phyloP scores from a whole-genome alignment of 2,329 filamentous ascomycete genomes.

The Endocalyx cinctus region DNA sequence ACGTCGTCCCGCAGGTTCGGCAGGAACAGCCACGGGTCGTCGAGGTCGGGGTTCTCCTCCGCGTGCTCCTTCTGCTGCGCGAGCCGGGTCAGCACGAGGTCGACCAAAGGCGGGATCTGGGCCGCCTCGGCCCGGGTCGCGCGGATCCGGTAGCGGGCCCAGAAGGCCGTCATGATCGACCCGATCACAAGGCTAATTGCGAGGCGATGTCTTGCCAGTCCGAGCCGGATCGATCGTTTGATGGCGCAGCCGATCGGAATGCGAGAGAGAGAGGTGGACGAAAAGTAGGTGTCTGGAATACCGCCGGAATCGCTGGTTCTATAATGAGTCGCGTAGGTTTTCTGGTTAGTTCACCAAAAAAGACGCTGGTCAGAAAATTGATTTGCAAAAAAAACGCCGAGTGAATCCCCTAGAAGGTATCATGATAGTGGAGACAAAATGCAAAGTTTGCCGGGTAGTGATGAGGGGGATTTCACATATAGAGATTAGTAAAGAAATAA shows the following conservation, averaged over 20 bases:
- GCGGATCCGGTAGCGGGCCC: slow-evolving; percentile 60
- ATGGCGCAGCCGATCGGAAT: slow-evolving; percentile 81
- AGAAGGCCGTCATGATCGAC: slow-evolving; percentile 47
- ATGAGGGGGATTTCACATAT: slow-evolving; percentile 1
- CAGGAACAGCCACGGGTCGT: slow-evolving; percentile 78
- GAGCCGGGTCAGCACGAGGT: slow-evolving; percentile 77
- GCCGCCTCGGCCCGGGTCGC: slow-evolving; percentile 61
- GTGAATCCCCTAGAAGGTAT: slow-evolving; percentile 19
- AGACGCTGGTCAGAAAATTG: slow-evolving; percentile 49
- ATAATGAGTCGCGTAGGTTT: slow-evolving; percentile 62
- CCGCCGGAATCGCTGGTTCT: slow-evolving; percentile 64
- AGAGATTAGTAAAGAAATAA: no score
- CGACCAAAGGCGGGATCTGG: slow-evolving; percentile 77
- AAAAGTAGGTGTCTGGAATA: slow-evolving; percentile 61
- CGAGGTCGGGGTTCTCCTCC: slow-evolving; percentile 53
- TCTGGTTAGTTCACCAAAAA: slow-evolving; percentile 90
- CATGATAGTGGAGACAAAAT: slow-evolving; percentile 6
- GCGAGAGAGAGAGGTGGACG: slow-evolving; percentile 84
- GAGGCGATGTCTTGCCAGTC: slow-evolving; percentile 83
- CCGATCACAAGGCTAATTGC: slow-evolving; percentile 65
- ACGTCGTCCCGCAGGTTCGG: slow-evolving; percentile 91
- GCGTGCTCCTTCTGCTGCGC: slow-evolving; percentile 81
- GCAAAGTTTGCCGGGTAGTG: background rate
- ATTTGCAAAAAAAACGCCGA: slow-evolving; percentile 12
- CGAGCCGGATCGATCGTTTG: slow-evolving; percentile 72